Base-by-base conservation (phyloP, 345 rosid species). In the Salix caprea region DNA sequence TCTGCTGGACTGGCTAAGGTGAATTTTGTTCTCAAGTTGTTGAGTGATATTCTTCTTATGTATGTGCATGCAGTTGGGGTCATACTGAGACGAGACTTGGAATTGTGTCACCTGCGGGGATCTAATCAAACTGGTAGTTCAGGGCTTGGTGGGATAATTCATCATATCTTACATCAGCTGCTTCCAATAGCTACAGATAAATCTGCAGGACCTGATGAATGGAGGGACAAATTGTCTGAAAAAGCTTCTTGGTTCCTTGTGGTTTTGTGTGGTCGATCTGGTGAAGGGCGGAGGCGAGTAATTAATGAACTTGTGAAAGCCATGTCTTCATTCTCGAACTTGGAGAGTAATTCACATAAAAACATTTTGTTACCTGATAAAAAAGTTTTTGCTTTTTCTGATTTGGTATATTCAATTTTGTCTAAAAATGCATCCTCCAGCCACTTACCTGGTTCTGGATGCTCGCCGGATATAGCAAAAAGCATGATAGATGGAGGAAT, bases 401-500 rank as follows among this genome's bases (percentile, higher is more conserved):
- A 91, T 82, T 79, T 95, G 86, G 93, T 84, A 15, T 86, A 84
- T 86, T 91, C 96, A 50, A 85, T 95, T 77, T 87, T 95, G 88
- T 91, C 97, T 16, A 95, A 93, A 85, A 93, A 89, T 85, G 88
- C 94, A 69, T 89, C 91, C 56, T 88, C 96, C n/a, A 84, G 87
- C 88, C 90, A 89, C 79, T 87, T 90, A 78, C 96, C 94, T 52
- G 92, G 92, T 76, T 88, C 93, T 74, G 96, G 96, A 67, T 93
- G 92, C 79, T 91, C 97, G 11, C 93, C 96, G 15, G 99, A 95
- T 74, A 91, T 95, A 72, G 98, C 99, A 62, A 95, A 90, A 85
- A 86, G 93, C 87, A 93, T 95, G 99, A 93, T 93, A 69, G 97
- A 93, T 77, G 97, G 96, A 54, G 92, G 97, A 69, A 89, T 91